A percentile compares a stretch with the other conserved stretches of the same genome.
These are phyloP conservation scores for Chlamydomonas urium DNA, from an alignment of 139 green algal species.

Conservation along the genomic window DNA sequence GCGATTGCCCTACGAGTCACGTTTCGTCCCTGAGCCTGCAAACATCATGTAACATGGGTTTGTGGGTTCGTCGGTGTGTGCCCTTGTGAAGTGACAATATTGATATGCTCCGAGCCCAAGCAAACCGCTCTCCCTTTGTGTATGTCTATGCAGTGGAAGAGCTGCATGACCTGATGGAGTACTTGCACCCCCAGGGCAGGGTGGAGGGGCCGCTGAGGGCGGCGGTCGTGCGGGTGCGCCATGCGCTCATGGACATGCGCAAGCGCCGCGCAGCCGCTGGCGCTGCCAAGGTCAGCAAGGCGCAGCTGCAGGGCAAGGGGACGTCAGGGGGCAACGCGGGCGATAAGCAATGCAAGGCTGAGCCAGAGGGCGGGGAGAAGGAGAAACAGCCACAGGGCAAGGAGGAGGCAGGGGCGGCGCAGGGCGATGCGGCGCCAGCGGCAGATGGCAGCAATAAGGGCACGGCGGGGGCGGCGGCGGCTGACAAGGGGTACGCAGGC, in stretches of 20 bases:
- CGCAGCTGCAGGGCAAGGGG: too few relatives aligned
- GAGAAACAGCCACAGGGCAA: neutral
- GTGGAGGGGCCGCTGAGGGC: neutral
- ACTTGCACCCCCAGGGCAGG: neutral
- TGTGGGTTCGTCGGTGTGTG: too few relatives aligned
- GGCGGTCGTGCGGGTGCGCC: neutral
- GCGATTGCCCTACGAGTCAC: neutral
- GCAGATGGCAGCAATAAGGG: neutral
- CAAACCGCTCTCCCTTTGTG: neutral
- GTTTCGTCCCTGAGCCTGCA: neutral
- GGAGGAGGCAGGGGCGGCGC: neutral
- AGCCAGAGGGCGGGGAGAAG: slow-evolving; percentile 1
- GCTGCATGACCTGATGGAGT: neutral
- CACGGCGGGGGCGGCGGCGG: neutral
- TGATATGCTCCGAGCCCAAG: neutral
- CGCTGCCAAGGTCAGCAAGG: neutral
- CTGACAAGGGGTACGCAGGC: too few relatives aligned
- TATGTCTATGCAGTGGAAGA: neutral
- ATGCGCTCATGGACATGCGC: neutral
- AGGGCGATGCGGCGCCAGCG: neutral
- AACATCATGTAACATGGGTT: too few relatives aligned
- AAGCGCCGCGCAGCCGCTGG: neutral
- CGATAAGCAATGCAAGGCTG: too few relatives aligned
- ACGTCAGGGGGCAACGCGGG: too few relatives aligned
- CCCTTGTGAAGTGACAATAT: too few relatives aligned